A percentile compares a stretch with the other conserved stretches of the same genome.
phyloP scores from a whole-genome alignment of 768 basidiomycete species.

The Xanthoconium purpureum region DNA sequence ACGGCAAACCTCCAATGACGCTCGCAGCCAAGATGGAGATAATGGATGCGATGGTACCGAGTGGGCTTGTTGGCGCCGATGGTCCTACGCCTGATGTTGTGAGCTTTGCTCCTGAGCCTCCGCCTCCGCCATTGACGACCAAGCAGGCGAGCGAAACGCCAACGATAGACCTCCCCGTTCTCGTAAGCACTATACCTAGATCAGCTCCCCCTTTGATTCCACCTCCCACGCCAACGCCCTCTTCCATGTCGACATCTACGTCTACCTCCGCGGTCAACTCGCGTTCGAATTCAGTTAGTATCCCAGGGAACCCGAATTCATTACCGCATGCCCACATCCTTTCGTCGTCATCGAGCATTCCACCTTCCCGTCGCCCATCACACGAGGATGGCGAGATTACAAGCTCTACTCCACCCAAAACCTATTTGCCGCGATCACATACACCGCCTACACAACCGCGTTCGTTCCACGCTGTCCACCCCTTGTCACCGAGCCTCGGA shows the following conservation, averaged over 20 bases:
- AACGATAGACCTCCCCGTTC: background rate
- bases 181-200: background rate
- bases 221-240: constrained; percentile 8
- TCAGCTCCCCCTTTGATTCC: constrained; percentile 2
- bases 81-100: constrained; percentile 20
- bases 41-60: constrained; percentile 21
- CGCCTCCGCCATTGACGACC: constrained; percentile 30
- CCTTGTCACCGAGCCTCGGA: constrained; percentile 23
- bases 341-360: constrained; percentile 8
- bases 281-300: constrained; percentile 26
- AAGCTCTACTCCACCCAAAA: constrained; percentile 35
- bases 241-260: constrained; percentile 22
- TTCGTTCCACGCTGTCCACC: constrained; percentile 35
- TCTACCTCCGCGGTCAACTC: constrained; percentile 23
- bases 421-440: constrained; percentile 38
- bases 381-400: constrained; percentile 56
- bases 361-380: constrained; percentile 31
- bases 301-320: constrained; percentile 3
- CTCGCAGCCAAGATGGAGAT: constrained; percentile 27
- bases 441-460: constrained; percentile 50
- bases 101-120: constrained; percentile 31
- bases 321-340: background rate
- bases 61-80: constrained; percentile 16
- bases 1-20: constrained; percentile 6
- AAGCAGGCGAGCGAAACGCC: constrained; percentile 18